Percentiles rank a stretch among this genome's conserved stretches.
Evolutionary conservation across 305 asterid genomes (phyloP).

Genomic region (Solanum chacoense): DNA sequence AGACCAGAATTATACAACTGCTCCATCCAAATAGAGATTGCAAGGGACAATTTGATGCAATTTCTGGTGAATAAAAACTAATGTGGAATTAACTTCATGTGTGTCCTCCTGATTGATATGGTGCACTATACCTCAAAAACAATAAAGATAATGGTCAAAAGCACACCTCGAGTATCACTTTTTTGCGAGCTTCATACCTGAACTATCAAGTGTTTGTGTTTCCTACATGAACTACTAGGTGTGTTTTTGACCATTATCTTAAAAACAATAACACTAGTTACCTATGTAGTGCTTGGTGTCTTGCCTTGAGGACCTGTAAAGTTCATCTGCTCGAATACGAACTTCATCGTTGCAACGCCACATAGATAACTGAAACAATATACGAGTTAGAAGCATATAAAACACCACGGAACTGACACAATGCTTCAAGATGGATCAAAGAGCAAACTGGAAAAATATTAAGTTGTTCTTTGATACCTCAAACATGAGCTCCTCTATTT

Average conservation of each 20-base stretch:
- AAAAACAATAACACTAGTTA: constrained; percentile 8
- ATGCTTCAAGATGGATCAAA: constrained; percentile 2
- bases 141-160: not conserved
- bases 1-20: not conserved
- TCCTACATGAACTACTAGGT: not conserved
- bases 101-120: not conserved
- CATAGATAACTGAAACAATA: constrained; percentile 64
- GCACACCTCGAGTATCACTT: not conserved
- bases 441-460: not conserved
- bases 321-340: constrained; percentile 64
- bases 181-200: not conserved
- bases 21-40: not conserved
- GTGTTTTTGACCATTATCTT: not conserved
- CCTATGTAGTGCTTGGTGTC: constrained; percentile 96
- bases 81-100: not conserved
- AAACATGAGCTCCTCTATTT: constrained; percentile 29
- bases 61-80: not conserved
- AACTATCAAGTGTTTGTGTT: not conserved
- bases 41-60: not conserved
- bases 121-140: not conserved
- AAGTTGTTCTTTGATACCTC: constrained; percentile 16
- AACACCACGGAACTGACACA: not conserved
- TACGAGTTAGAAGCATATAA: not conserved
- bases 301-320: constrained; percentile 52
- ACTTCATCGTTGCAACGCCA: constrained; percentile 98